These are phyloP conservation scores for Chimonanthus praecox DNA, from an alignment of 164 flowering plant genomes.

Conservation along the genomic window DNA sequence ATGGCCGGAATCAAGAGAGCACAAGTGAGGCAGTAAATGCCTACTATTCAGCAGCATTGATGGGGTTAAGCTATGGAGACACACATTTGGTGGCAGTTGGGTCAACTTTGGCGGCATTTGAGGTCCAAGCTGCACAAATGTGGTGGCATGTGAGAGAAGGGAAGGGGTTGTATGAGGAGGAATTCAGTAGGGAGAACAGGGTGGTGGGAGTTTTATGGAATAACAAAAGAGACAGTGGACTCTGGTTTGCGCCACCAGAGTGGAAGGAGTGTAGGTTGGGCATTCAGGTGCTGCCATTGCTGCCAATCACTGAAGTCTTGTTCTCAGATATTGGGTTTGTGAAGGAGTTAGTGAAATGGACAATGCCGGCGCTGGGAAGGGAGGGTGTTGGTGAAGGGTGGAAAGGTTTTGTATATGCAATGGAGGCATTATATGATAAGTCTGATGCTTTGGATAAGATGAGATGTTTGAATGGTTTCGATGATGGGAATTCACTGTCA, in stretches of 20 bases:
- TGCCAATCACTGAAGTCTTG: slow-evolving; percentile 67
- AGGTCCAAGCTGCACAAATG: slow-evolving; percentile 62
- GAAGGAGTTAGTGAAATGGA: slow-evolving; percentile 66
- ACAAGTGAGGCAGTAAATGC: slow-evolving; percentile 86
- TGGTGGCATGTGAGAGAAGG: slow-evolving; percentile 86
- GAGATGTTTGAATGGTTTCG: slow-evolving; percentile 49
- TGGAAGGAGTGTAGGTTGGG: slow-evolving; percentile 86
- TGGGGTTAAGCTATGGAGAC: slow-evolving; percentile 91
- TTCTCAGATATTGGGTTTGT: slow-evolving; percentile 53
- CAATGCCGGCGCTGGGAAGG: slow-evolving; percentile 58
- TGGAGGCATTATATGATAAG: slow-evolving; percentile 69
- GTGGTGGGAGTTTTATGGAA: slow-evolving; percentile 88
- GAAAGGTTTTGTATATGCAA: slow-evolving; percentile 85
- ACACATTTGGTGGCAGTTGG: slow-evolving; percentile 62
- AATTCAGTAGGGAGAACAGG: slow-evolving; percentile 58
- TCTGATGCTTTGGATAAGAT: slow-evolving; percentile 51
- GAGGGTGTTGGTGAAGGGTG: slow-evolving; percentile 85
- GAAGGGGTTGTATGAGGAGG: slow-evolving; percentile 45
- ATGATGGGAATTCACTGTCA: slow-evolving; percentile 79
- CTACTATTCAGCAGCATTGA: slow-evolving; percentile 83
- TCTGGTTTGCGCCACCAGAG: slow-evolving; percentile 85
- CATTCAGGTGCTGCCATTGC: slow-evolving; percentile 73
- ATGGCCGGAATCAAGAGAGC: slow-evolving; percentile 87
- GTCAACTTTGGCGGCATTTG: slow-evolving; percentile 68
- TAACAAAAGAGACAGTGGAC: slow-evolving; percentile 79